These are phyloP conservation scores for Loxodes magnus DNA, from an alignment of 73 alveolate species.

Conservation along the genomic window DNA sequence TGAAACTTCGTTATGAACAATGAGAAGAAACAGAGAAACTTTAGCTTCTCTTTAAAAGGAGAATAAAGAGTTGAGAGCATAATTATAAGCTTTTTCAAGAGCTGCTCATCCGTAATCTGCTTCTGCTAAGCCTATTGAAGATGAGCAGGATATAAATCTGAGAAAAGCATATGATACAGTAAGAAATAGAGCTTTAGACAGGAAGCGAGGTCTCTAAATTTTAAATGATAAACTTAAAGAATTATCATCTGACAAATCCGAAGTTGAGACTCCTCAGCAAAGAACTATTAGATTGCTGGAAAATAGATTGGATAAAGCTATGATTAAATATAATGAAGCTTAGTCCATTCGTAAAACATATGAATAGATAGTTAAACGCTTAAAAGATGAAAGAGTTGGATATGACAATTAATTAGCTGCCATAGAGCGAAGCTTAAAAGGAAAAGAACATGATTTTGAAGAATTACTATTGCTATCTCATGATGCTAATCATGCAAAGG, in stretches of 20 bases:
- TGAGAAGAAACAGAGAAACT: constrained; percentile 25
- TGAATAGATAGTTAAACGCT: constrained; percentile 72
- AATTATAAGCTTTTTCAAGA: constrained; percentile 19
- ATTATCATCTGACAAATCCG: constrained; percentile 15
- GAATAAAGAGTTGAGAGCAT: constrained; percentile 34
- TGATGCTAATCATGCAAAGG: constrained; percentile 98
- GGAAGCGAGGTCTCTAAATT: constrained; percentile 20
- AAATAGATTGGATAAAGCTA: constrained; percentile 67
- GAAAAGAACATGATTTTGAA: constrained; percentile 92
- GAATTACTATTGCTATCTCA: constrained; percentile 92
- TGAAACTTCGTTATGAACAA: constrained; percentile 17
- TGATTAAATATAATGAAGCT: constrained; percentile 83
- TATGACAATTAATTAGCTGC: constrained; percentile 98
- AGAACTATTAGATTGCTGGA: constrained; percentile 82
- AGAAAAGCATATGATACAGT: constrained; percentile 36
- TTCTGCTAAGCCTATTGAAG: constrained; percentile 3
- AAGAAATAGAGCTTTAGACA: constrained; percentile 1
- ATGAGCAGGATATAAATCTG: constrained; percentile 38
- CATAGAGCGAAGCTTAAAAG: constrained; percentile 88
- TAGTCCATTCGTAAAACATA: constrained; percentile 70
- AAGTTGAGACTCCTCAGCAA: constrained; percentile 83
- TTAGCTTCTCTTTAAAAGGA: constrained; percentile 32
- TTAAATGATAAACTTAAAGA: constrained; percentile 38
- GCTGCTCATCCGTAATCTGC: constrained; percentile 16
- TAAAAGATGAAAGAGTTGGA: constrained; percentile 98